phyloP scores from a whole-genome alignment of 768 basidiomycete genomes.

The Mycena floridula region DNA sequence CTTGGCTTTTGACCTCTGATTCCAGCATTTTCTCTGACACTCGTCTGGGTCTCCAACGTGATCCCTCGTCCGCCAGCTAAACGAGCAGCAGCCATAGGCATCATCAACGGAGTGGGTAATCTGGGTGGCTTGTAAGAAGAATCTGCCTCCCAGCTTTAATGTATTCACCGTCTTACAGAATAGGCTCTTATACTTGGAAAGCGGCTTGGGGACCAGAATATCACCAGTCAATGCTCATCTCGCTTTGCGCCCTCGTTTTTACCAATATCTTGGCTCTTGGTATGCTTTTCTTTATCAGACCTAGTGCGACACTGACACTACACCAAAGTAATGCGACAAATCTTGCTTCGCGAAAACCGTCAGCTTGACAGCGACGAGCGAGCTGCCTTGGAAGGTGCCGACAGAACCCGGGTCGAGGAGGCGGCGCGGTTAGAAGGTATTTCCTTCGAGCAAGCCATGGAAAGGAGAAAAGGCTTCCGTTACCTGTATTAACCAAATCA shows the following conservation, averaged over 20 bases:
- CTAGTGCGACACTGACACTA: not conserved
- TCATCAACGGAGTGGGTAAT: slow-evolving; percentile 40
- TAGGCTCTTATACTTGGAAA: slow-evolving; percentile 33
- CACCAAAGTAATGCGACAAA: slow-evolving; percentile 30
- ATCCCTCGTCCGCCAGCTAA: slow-evolving; percentile 39
- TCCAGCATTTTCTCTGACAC: slow-evolving; percentile 36
- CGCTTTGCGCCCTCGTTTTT: slow-evolving; percentile 24
- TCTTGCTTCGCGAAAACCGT: slow-evolving; percentile 48
- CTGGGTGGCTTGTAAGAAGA: slow-evolving; percentile 30
- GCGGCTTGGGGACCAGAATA: slow-evolving; percentile 35
- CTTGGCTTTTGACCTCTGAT: not conserved
- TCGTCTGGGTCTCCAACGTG: slow-evolving; percentile 42
- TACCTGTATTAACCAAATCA: too few species aligned
- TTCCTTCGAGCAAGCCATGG: slow-evolving; percentile 52
- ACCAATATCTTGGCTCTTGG: slow-evolving; percentile 23
- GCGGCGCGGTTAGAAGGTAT: slow-evolving; percentile 56
- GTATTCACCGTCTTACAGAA: slow-evolving; percentile 13
- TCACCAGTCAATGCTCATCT: slow-evolving; percentile 36
- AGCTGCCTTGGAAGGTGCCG: slow-evolving; percentile 34
- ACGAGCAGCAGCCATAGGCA: slow-evolving; percentile 34
- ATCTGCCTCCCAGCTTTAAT: not conserved
- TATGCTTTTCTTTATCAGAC: slow-evolving; percentile 1
- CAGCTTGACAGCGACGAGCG: slow-evolving; percentile 44
- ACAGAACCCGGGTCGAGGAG: slow-evolving; percentile 46
- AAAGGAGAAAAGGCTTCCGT: too few species aligned